These are phyloP conservation scores for Xanthoparmelia taractica DNA, from an alignment of 495 filamentous ascomycete species.

Conservation along the genomic window DNA sequence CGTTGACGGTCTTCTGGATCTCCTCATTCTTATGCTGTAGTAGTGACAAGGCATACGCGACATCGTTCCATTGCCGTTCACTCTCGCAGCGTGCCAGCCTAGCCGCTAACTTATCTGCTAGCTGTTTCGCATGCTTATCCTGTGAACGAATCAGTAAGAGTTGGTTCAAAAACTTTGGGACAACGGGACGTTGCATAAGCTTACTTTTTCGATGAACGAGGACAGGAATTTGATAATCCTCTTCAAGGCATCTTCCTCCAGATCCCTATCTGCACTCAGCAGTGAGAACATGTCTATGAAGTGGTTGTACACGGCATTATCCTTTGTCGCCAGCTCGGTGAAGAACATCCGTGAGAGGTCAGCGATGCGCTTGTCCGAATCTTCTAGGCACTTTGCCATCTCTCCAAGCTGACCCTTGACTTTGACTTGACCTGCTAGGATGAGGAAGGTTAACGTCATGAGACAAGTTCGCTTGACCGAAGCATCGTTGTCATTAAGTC, in stretches of 20 bases:
- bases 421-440: conserved; percentile 96
- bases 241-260: conserved; percentile 77
- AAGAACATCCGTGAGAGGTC: conserved; percentile 98
- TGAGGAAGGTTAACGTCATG: conserved; percentile 97
- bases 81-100: conserved; percentile 78
- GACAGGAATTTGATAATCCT: conserved; percentile 87
- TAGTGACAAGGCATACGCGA: conserved; percentile 80
- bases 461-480: conserved; percentile 95
- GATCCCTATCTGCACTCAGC: conserved; percentile 67
- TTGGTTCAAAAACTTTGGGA: too few relatives aligned
- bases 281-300: conserved; percentile 99
- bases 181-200: conserved; percentile 11
- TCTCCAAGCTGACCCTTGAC: conserved; percentile 99
- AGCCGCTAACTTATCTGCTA: conserved; percentile 87
- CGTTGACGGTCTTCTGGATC: conserved; percentile 71
- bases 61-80: conserved; percentile 95
- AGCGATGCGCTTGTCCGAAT: conserved; percentile 83
- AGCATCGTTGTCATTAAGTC: conserved; percentile 77
- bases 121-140: conserved; percentile 97
- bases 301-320: conserved; percentile 98
- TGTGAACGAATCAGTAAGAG: conserved; percentile 31
- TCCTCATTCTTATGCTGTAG: conserved; percentile 98
- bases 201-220: conserved; percentile 94
- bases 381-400: conserved; percentile 98
- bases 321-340: conserved; percentile 90